Conservation (phyloP, 2,329 filamentous ascomycete genomes). For the Stachybotrys echinatus region DNA sequence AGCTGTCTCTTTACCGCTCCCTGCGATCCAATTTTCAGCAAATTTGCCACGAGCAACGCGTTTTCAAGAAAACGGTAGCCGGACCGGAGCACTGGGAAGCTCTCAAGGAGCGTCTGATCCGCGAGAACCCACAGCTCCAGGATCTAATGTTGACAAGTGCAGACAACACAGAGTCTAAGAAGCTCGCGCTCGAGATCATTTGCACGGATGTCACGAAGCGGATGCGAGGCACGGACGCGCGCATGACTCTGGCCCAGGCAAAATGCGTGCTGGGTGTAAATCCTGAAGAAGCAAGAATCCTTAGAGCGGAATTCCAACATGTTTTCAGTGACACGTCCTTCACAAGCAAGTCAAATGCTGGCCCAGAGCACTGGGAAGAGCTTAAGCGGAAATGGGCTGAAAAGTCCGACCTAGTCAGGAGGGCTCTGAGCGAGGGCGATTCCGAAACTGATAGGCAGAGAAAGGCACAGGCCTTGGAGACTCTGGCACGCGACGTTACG, state of each 20-base stretch:
- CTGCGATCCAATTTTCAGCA: conserved; percentile 62
- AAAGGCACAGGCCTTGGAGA: conserved; percentile 62
- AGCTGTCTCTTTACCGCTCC: conserved; percentile 56
- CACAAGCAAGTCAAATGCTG: conserved; percentile 67
- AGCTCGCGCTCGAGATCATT: conserved; percentile 70
- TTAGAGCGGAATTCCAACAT: conserved; percentile 61
- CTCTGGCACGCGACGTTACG: conserved; percentile 70
- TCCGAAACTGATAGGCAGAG: conserved; percentile 43
- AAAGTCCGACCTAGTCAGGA: conserved; percentile 48
- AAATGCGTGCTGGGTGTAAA: conserved; percentile 54
- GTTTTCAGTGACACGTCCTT: conserved; percentile 63
- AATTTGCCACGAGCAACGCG: conserved; percentile 62
- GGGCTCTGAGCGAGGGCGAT: conserved; percentile 44
- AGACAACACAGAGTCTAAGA: conserved; percentile 54
- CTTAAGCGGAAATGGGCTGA: conserved; percentile 65
- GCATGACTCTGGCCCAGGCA: conserved; percentile 69
- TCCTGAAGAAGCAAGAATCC: conserved; percentile 44
- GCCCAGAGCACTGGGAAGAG: conserved; percentile 64
- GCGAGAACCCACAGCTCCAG: conserved; percentile 59
- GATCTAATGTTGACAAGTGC: conserved; percentile 53
- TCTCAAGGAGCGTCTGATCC: conserved; percentile 62
- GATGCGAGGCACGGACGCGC: conserved; percentile 58
- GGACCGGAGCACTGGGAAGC: conserved; percentile 70
- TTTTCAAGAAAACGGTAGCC: conserved; percentile 72
- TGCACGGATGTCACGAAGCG: conserved; percentile 79